These are phyloP conservation scores for Terana coerulea DNA, from an alignment of 768 basidiomycete species.

Conservation along the genomic window DNA sequence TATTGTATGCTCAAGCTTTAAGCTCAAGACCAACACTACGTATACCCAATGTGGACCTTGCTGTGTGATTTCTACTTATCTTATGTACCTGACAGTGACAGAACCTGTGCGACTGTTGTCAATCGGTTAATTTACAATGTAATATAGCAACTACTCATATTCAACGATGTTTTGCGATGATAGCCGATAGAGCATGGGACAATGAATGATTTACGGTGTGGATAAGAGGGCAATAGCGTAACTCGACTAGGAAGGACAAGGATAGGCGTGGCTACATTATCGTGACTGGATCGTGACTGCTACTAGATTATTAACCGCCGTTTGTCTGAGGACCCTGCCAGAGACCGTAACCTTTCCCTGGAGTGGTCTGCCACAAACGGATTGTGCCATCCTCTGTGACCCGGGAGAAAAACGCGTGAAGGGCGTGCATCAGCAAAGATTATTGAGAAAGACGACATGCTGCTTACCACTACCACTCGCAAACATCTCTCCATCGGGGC, in stretches of 20 bases:
- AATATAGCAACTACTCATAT: background rate
- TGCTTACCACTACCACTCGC: constrained; percentile 92
- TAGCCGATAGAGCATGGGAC: background rate
- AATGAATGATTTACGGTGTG: too few relatives aligned
- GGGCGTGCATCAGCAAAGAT: constrained; percentile 6
- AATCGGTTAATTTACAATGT: background rate
- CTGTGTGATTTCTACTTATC: background rate
- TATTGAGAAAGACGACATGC: background rate
- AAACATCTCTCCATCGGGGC: constrained; percentile 96
- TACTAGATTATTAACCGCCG: constrained; percentile 31
- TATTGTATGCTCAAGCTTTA: too few relatives aligned
- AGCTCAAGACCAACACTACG: background rate
- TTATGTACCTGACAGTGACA: background rate
- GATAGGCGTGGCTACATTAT: constrained; percentile 11
- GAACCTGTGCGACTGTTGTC: background rate
- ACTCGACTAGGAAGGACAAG: background rate
- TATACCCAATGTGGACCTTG: constrained; percentile 2
- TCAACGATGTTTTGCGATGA: background rate
- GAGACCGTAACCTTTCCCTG: constrained; percentile 87
- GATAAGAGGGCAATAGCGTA: background rate
- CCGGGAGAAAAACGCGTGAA: constrained; percentile 4
- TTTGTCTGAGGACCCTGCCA: constrained; percentile 66
- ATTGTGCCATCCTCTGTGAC: constrained; percentile 85
- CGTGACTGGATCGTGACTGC: constrained; percentile 17
- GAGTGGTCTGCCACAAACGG: constrained; percentile 95